Base-by-base conservation (phyloP, 352 stramenopile species). In the Pythium pectinolyticum region DNA sequence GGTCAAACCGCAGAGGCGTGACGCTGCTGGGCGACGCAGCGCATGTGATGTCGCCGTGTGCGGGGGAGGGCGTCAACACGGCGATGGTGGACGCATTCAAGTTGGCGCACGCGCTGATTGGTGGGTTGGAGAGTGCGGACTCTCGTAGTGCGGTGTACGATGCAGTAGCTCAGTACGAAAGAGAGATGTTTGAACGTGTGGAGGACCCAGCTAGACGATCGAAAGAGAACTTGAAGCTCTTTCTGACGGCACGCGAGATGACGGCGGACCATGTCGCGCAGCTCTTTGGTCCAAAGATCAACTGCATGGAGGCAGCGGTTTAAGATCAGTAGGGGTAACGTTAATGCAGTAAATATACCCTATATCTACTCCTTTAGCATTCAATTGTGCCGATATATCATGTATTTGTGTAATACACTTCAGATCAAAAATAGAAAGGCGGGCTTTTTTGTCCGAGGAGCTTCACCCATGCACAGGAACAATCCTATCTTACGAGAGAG, bases 31-130 rank as follows among this genome's bases (percentile, higher is more conserved):
- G 70, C 35, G 70, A 75, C 55, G 70, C 70, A 5, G 67, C 70
- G 27, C 70, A 78, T 49, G 28, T 78, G 20, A 78, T 78, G 70
- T 70, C 70, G 15, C 70, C 70, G 17, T 78, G 66, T 28, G 70
- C 70, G 0, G 63, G 70, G 11, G 63, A 75, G 17, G 70, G 70
- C 12, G 70, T 72, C n/a, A 78, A 75, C 47, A 66, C 59, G 31
- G 70, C 67, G 14, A 69, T 78, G 55, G 34, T 67, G 2, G 67
- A 78, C 48, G 63, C 57, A 2, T 15, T 69, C 14, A 40, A 68
- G 17, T 55, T 77, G n/a, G 62, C 61, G 7, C 19, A 60, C 15
- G 46, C 46, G 20, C 17, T 69, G 15, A 40, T 15, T 0, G 10
- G 14, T 19, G 15, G 47, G n/a, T 15, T 67, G 1, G n/a, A 55